Base-by-base conservation (phyloP, 139 green algal species). In the Chlamydomonas eustigma region DNA sequence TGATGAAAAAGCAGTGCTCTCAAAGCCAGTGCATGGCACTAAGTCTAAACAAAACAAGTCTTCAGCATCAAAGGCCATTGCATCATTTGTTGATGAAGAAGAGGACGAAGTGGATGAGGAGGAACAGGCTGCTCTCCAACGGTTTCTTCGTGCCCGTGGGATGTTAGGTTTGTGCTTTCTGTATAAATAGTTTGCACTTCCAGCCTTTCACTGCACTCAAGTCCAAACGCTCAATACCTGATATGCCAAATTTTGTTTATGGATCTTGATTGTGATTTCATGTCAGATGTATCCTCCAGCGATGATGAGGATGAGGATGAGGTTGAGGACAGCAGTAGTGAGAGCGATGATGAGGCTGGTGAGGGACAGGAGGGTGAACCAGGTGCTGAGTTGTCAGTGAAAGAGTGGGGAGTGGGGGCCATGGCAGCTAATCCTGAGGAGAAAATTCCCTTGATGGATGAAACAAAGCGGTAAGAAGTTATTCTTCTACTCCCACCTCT, bases 341-440 rank as follows among this genome's bases (percentile, higher is more conserved):
- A 76, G 75, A 64, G 58, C 68, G 68, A 83, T 18, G 66, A 76
- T 65, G 74, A 79, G 5, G 78, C 75, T 1, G 64, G 37, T 2
- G 69, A 83, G 50, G 75, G 63, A 12, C 74, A 71, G 25, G 70
- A 77, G 18, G 85, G 79, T 72, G 30, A 3, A 12, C 4, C 22
- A 0, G 85, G 70, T 2, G 72, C 86, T 6, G 80, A 87, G 37
- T 80, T 88, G 22, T 78, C 88, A 39, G 70, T 73, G 12, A 50
- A 70, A 8, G 64, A 81, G 33, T 96, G 88, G 88, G 91, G 91
- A 3, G 85, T 91, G 6, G 91, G 90, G 3, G 89, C 82, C 2
- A 67, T 90, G 81, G 90, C 90, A 2, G 86, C 86, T 69, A 93
- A 94, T 78, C 90, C 89, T 0, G 77, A 87, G 22, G 91, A 95